Base-by-base conservation (phyloP, 768 basidiomycete genomes). In the Leccinum boreale region DNA sequence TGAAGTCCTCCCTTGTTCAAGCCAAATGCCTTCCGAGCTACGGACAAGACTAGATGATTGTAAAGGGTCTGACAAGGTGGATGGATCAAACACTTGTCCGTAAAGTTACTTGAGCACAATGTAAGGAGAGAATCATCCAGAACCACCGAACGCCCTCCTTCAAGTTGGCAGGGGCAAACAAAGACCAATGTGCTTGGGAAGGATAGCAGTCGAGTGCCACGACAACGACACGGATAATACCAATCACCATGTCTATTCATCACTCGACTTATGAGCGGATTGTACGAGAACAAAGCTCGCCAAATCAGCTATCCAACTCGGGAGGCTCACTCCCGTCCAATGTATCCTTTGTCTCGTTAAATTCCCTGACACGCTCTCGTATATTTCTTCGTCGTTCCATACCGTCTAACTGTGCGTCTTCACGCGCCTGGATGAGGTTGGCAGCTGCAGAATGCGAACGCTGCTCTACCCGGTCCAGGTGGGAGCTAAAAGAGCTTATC, bases 401-500 rank as follows among this genome's bases (percentile, higher is more conserved):
- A 1, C 87, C 86, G 42, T 79, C 68, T 60, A 83, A 77, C 45
- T 75, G 72, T 7, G 85, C 85, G 35, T 87, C 87, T 14, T 69
- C 67, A 17, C 84, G 78, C 4, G 85, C 88, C 57, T 81, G 77
- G 0, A 83, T 78, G 19, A 89, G 79, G 60, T 86, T 87, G 9
- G 73, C 70, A 1, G 78, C 81, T 0, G 88, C 89, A 3, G 73
- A 72, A 12, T 69, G 70, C 62, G 66, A 36, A 26, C 89, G 86
- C 0, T 70, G 72, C 59, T 58, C 58, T n/a, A 67, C 60, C 74
- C 74, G 36, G 81, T 79, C 14, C 75, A 65, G 4, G 73, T 61
- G 50, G 62, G 52, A 66, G 65, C 54, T 67, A 3, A 51, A 39
- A 0, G 54, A 57, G 35, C 45, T n/a, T 51, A 56, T 39, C 11